phyloP scores from a whole-genome alignment of 352 stramenopile species.

The Globisporangium ultimum region DNA sequence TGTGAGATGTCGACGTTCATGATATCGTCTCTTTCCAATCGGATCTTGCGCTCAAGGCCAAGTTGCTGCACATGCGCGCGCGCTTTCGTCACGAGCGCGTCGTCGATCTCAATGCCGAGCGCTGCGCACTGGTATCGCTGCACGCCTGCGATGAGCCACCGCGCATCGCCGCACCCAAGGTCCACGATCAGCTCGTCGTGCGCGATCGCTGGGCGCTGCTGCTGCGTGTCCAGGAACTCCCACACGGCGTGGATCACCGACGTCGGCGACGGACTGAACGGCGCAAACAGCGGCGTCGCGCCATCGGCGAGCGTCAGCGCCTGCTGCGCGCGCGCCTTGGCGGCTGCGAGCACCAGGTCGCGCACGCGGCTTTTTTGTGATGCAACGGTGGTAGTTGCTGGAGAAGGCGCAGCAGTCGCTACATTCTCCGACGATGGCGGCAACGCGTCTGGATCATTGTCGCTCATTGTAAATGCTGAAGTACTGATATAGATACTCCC shows the following conservation, averaged over 20 bases:
- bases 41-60: constrained; percentile 35
- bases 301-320: constrained; percentile 33
- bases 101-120: constrained; percentile 71
- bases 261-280: constrained; percentile 67
- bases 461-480: neutral
- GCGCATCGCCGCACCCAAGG: constrained; percentile 75
- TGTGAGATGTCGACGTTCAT: constrained; percentile 41
- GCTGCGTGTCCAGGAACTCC: constrained; percentile 27
- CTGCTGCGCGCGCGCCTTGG: constrained; percentile 40
- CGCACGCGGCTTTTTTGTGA: constrained; percentile 32
- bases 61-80: constrained; percentile 16
- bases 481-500: no score
- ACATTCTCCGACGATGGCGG: no score
- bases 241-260: constrained; percentile 63
- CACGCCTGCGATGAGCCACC: constrained; percentile 71
- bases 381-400: neutral
- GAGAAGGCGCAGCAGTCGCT: no score
- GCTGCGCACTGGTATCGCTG: constrained; percentile 54
- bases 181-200: constrained; percentile 67
- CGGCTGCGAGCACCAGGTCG: constrained; percentile 61
- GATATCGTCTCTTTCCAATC: constrained; percentile 55
- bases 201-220: constrained; percentile 15
- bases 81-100: constrained; percentile 39
- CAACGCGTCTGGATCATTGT: neutral
- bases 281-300: constrained; percentile 50